phyloP scores from a whole-genome alignment of 108 stramenopile genomes.

The Bacterosira constricta region DNA sequence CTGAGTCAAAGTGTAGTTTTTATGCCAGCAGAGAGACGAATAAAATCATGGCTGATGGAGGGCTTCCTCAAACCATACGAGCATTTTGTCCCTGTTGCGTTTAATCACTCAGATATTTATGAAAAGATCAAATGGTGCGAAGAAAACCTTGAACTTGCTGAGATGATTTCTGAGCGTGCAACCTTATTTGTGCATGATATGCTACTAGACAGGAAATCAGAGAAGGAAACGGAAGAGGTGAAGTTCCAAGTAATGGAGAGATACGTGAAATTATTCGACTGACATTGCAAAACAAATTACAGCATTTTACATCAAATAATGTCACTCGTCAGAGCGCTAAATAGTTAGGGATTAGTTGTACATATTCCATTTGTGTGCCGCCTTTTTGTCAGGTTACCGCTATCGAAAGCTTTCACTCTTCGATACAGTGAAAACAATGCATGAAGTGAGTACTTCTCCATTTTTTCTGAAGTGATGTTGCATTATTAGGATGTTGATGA shows the following conservation, averaged over 20 bases:
- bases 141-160: conserved; percentile 64
- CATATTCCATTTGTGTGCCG: too few relatives aligned
- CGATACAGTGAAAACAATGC: too few relatives aligned
- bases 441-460: too few relatives aligned
- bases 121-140: conserved; percentile 74
- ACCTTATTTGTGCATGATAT: conserved; percentile 78
- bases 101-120: conserved; percentile 60
- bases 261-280: conserved; percentile 21
- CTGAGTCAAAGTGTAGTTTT: conserved; percentile 46
- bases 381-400: too few relatives aligned
- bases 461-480: too few relatives aligned
- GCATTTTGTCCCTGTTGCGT: conserved; percentile 79
- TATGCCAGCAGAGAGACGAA: conserved; percentile 21
- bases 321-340: too few relatives aligned
- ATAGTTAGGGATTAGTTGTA: too few relatives aligned
- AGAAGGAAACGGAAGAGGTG: conserved; percentile 24
- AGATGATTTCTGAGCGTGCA: conserved; percentile 67
- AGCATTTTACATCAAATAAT: too few relatives aligned
- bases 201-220: conserved; percentile 10
- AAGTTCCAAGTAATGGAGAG: conserved; percentile 37
- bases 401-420: too few relatives aligned
- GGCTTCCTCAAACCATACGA: conserved; percentile 73
- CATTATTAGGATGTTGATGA: too few relatives aligned
- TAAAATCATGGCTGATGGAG: conserved; percentile 77
- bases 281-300: too few relatives aligned